Evolutionary conservation across 2,329 filamentous ascomycete genomes (phyloP), one percentile per base, ranked within the genome.

Genomic region (Xylariales sp.): DNA sequence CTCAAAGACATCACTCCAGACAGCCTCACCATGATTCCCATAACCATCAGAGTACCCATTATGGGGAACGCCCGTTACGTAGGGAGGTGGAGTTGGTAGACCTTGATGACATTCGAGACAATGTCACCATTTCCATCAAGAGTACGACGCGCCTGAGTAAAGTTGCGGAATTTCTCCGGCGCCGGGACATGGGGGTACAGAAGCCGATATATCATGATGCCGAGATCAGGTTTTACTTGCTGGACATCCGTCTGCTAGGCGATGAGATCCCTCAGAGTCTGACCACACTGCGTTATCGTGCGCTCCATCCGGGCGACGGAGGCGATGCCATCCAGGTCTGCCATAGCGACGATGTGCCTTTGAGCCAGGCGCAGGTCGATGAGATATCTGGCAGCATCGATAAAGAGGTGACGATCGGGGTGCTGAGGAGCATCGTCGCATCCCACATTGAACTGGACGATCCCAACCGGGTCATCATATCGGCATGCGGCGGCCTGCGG

Each of bases 401-500:
- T 29, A 30, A 32, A 5, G 60, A 57, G 6, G 43, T 37, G 10
- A 57, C 59, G 1, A 39, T 62, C 33, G 50, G 49, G 6, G 40
- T 47, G 27, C 23, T 63, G 6, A 48, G 59, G 20, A 33, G 40
- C 12, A 47, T 21, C 10, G 33, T 57, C 24, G 54, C 55, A 5
- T 33, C 46, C 3, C 24, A 44, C 12, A 40, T 60, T 18, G 37
- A 36, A 10, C 33, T 60, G 11, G 34, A 46, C 5, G 49, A 60
- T 31, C 29, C 48, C 1, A 49, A 54, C 19, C 47, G 59, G 15
- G 40, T 65, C 12, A 43, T 54, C 3, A 40, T 65, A 5, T 40
- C 47, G 14, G 54, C 55, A 3, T 30, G 48, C 4, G 59, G 53
- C 5, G 62, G 62, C 4, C 40, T 59, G 17, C 47, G 52, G 13